Base-by-base conservation (phyloP, 441 rosid species). In the Erodium trifolium region DNA sequence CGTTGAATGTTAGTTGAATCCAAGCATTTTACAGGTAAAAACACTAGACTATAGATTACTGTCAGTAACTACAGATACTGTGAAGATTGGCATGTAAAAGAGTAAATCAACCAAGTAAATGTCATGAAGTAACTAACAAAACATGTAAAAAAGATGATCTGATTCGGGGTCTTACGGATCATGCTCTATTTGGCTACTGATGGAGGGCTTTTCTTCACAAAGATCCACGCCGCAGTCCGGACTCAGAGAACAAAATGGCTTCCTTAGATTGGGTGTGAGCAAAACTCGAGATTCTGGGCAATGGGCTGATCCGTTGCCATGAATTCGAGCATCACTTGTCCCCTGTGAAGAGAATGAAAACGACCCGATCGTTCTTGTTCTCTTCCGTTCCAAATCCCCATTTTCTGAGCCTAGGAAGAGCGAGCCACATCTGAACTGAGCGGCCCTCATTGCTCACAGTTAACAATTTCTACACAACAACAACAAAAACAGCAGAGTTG, bases 161-260 rank as follows among this genome's bases (percentile, higher is more conserved):
- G 73, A 63, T 31, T 68, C 59, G 19, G 19, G 66, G 73, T 70
- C 92, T 84, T 81, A 93, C 98, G 34, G 17, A 72, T 70, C 71
- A 75, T 82, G 78, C 63, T 72, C 79, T 4, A 47, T 67, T 29
- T 77, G 72, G 53, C 27, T 19, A 78, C 63, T 34, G 41, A 75
- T 14, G 68, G 65, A 68, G 72, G 39, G 77, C 10, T 83, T 86
- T 41, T 79, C 84, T 67, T 72, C 75, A 17, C 75, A 53, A 39
- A 84, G 75, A 45, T 81, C 88, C 29, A 79, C 73, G 63, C 82
- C 83, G 34, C 66, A 81, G 31, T 77, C 88, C 65, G 88, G 75
- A 74, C 80, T 82, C 45, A 75, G 71, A 10, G 71, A 73, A 72
- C 71, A 67, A 69, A 11, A 62, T 2, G 63, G 70, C 74, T 75